Evolutionary conservation across 371 early-diverging fungal genomes (phyloP).

Genomic region (Mortierella sp.): DNA sequence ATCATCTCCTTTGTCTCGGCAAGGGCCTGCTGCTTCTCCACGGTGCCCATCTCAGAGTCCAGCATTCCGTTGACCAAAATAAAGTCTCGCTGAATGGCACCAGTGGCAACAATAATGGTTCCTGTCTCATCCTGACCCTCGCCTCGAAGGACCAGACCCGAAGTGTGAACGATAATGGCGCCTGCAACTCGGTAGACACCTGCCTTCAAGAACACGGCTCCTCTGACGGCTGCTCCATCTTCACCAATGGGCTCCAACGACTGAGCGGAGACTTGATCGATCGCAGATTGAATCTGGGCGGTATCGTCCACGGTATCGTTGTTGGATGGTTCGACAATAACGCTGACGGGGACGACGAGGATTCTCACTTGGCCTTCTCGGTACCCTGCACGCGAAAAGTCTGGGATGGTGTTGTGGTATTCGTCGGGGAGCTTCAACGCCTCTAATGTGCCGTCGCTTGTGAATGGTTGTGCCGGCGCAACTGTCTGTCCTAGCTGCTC

Average conservation of each 20-base stretch:
- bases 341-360: conserved; percentile 22
- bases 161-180: conserved; percentile 17
- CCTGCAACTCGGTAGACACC: conserved; percentile 34
- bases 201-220: conserved; percentile 27
- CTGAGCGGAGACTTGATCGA: conserved; percentile 24
- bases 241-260: conserved; percentile 16
- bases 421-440: conserved; percentile 24
- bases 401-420: conserved; percentile 30
- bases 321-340: conserved; percentile 19
- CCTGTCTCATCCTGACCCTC: conserved; percentile 31
- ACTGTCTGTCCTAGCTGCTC: neutral
- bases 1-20: conserved; percentile 23
- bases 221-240: conserved; percentile 17
- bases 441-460: neutral
- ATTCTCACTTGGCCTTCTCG: conserved; percentile 27
- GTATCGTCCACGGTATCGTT: conserved; percentile 21
- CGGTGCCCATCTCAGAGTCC: conserved; percentile 13
- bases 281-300: conserved; percentile 24
- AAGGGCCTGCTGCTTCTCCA: conserved; percentile 10
- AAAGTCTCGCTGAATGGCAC: conserved; percentile 34
- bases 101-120: conserved; percentile 29
- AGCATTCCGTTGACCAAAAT: conserved; percentile 26
- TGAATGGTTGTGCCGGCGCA: neutral
- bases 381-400: conserved; percentile 41
- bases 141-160: conserved; percentile 32